These are phyloP conservation scores for Cladosporium phlei DNA, from an alignment of 2,329 filamentous ascomycete genomes.

Conservation along the genomic window DNA sequence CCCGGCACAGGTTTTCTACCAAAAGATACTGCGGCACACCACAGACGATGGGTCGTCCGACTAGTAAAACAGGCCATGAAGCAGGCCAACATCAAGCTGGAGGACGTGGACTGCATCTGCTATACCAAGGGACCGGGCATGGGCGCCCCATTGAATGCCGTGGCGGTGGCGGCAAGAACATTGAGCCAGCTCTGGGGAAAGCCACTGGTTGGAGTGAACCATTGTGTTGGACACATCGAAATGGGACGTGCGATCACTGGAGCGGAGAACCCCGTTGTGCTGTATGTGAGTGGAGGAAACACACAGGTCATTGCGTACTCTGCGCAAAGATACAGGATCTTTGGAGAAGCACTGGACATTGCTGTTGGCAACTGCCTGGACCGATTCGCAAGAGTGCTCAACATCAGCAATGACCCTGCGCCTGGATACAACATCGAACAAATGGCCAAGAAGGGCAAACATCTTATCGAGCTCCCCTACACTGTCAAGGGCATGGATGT, in stretches of 20 bases:
- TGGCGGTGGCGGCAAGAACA: constrained; percentile 79
- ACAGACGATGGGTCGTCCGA: constrained; percentile 76
- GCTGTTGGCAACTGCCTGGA: constrained; percentile 97
- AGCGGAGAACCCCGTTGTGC: constrained; percentile 83
- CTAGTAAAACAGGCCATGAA: constrained; percentile 75
- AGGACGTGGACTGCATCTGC: constrained; percentile 84
- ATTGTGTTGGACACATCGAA: constrained; percentile 97
- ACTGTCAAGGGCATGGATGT: constrained; percentile 99
- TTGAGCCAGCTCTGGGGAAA: constrained; percentile 79
- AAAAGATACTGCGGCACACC: constrained; percentile 91
- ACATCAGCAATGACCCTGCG: constrained; percentile 91
- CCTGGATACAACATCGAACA: constrained; percentile 98
- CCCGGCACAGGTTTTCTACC: constrained; percentile 92
- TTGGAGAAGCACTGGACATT: constrained; percentile 95
- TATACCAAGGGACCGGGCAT: constrained; percentile 95
- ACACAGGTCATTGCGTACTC: constrained; percentile 98
- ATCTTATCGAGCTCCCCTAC: constrained; percentile 84
- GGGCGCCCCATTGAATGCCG: constrained; percentile 84
- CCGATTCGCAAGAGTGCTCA: constrained; percentile 84
- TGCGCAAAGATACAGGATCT: constrained; percentile 91
- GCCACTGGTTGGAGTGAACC: constrained; percentile 90
- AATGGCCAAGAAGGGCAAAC: constrained; percentile 67
- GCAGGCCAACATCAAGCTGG: constrained; percentile 57
- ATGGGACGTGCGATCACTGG: constrained; percentile 94
- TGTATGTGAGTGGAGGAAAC: constrained; percentile 95